Evolutionary conservation across 129 eudicot species (phyloP), one percentile per base, ranked within the genome.

Genomic region (Mikania micrantha): DNA sequence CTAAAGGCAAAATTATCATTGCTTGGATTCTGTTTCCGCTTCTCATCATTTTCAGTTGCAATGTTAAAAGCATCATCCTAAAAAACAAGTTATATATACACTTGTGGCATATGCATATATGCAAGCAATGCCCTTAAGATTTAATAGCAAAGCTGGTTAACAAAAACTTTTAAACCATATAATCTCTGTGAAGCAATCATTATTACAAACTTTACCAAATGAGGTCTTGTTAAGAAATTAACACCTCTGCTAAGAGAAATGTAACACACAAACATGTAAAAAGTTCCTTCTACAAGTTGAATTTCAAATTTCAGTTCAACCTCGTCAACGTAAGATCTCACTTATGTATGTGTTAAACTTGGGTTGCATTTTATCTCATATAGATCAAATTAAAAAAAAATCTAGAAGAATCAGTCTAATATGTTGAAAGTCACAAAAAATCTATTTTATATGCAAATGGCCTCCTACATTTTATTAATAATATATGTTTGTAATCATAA

Each of bases 61-160:
- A 42, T 62, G 52, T 70, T 41, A 42, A 38, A 15, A 29, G 81
- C 63, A 70, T 73, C 66, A 67, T 62, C 66, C 90, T 84, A 78
- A 72, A 44, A 54, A 10, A 36, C 25, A 60, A 50, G 29, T 54
- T 54, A 66, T 42, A 65, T 54, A 47, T 47, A 38, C 17, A 49
- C 22, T 11, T 1, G 45, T 57, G 57, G 53, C 41, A 6, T 40
- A 38, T 25, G 71, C 63, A 32, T 31, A 36, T 50, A 20, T 9
- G 28, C 57, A 50, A 50, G 12, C 29, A 50, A 50, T 50, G 57
- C 57, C 20, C 20, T 66, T 27, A 24, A 49, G 27, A 11, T 15
- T 17, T 9, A 45, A 53, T 39, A 7, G 3, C 2, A n/a, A 16
- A 47, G 54, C 54, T 38, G 53, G 64, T 52, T 68, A 5, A 47